Base-by-base conservation (phyloP, 169 alveolate species). In the Fabrea salina region DNA sequence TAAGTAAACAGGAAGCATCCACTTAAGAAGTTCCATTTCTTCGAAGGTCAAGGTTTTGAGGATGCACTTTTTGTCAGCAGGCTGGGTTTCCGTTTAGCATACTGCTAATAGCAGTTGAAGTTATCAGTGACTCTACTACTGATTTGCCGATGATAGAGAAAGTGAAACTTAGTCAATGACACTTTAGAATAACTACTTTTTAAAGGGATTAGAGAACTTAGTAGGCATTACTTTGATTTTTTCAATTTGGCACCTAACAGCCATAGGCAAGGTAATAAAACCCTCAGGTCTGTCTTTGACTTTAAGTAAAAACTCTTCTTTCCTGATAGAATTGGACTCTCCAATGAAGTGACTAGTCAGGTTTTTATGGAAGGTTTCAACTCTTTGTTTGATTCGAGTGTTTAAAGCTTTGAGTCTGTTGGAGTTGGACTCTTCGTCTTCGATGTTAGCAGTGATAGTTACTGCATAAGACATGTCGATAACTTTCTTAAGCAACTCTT, bases 131-230 rank as follows among this genome's bases (percentile, higher is more conserved):
- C n/a, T n/a, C n/a, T n/a, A n/a, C n/a, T n/a, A n/a, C n/a, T n/a
- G n/a, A n/a, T n/a, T n/a, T n/a, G n/a, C n/a, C n/a, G n/a, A n/a
- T n/a, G n/a, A n/a, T n/a, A n/a, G n/a, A n/a, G n/a, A n/a, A n/a
- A n/a, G n/a, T n/a, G n/a, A n/a, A n/a, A n/a, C n/a, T n/a, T n/a
- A n/a, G n/a, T n/a, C n/a, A n/a, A n/a, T n/a, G n/a, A n/a, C n/a
- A n/a, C n/a, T n/a, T n/a, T n/a, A n/a, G n/a, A n/a, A n/a, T n/a
- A n/a, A n/a, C n/a, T n/a, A n/a, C n/a, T 64, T 64, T 39, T 64
- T 64, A 41, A 37, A 64, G 1, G 75, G 75, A 37, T 40, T 64
- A 8, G 75, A 51, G 41, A 64, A 64, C 30, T 39, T 64, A 32
- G 16, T 64, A 25, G 75, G 75, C 4, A 64, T 64, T 5, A 41